Conservation (phyloP, 2,329 filamentous ascomycete species). For the Clarireedia paspali region DNA sequence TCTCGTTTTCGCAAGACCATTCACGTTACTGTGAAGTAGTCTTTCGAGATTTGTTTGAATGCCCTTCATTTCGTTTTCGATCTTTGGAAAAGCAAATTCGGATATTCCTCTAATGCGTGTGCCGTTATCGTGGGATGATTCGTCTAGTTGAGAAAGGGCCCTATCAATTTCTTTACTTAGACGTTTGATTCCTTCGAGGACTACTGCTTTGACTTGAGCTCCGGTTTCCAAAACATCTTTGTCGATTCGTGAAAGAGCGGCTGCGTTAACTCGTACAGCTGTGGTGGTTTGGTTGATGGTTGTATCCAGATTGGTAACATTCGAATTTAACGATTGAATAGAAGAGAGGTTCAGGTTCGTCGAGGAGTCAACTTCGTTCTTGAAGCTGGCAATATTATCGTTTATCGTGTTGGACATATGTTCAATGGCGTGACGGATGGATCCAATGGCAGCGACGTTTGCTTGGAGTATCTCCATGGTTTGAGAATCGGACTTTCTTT, state of each 20-base stretch:
- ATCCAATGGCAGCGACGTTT: slow-evolving; percentile 6
- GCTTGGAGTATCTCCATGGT: slow-evolving; percentile 8
- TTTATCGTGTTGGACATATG: slow-evolving; percentile 10
- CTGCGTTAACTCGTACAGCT: slow-evolving; percentile 17
- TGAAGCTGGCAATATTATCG: slow-evolving; percentile 2
- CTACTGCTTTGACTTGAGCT: slow-evolving; percentile 16
- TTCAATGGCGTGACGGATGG: slow-evolving; percentile 11
- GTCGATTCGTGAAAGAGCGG: slow-evolving; percentile 19
- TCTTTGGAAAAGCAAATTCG: slow-evolving; percentile 16
- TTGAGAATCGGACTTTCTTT: slow-evolving; percentile 9
- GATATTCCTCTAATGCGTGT: slow-evolving; percentile 15
- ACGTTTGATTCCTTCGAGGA: slow-evolving; percentile 12
- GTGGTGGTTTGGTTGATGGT: slow-evolving; percentile 10
- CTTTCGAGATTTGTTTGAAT: slow-evolving; percentile 6
- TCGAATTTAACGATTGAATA: slow-evolving; percentile 9
- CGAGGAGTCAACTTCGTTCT: slow-evolving; percentile 7
- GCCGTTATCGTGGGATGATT: slow-evolving; percentile 15
- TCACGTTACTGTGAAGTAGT: slow-evolving; percentile 1
- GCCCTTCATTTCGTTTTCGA: slow-evolving; percentile 14
- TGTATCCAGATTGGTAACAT: slow-evolving; percentile 8
- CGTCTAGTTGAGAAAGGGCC: slow-evolving; percentile 14
- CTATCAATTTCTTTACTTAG: slow-evolving; percentile 8
- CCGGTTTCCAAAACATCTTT: slow-evolving; percentile 18
- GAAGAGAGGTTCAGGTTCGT: slow-evolving; percentile 1
- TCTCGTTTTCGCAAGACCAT: slow-evolving; percentile 6